Percentiles rank a stretch among this genome's conserved stretches.
These are phyloP conservation scores for Rhodotorula taiwanensis DNA, from an alignment of 768 basidiomycete species.

Conservation along the genomic window DNA sequence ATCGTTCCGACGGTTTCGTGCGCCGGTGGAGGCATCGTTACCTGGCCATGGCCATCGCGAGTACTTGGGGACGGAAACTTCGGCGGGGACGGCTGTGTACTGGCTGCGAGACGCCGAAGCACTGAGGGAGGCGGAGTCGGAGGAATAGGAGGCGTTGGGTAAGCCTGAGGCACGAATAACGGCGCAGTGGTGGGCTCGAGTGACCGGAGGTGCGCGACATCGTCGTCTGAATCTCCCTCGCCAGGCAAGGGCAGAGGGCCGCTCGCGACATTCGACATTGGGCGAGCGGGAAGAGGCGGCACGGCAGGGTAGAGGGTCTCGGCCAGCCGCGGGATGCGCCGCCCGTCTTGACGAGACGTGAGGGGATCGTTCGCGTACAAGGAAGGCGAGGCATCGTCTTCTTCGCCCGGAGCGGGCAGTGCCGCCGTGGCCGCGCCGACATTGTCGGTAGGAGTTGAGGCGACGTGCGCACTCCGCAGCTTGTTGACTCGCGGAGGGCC, in stretches of 20 bases:
- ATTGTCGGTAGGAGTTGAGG: no score
- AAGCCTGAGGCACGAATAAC: no score
- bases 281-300: background rate
- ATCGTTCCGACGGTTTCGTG: no score
- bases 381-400: background rate
- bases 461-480: background rate
- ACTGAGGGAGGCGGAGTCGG: no score
- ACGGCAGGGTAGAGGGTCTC: background rate
- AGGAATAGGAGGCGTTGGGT: no score
- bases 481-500: background rate
- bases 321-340: background rate
- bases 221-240: constrained; percentile 1
- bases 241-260: background rate
- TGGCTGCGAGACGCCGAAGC: no score
- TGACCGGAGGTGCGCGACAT: background rate
- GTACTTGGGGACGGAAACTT: no score
- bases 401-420: background rate
- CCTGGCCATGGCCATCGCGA: no score
- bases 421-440: background rate
- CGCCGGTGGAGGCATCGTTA: no score
- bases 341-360: background rate
- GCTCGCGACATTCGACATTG: background rate
- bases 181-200: no score
- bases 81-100: no score
- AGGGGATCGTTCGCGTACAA: background rate